These are phyloP conservation scores for Thymus quinquecostatus DNA, from an alignment of 257 asterid genomes.

Conservation along the genomic window DNA sequence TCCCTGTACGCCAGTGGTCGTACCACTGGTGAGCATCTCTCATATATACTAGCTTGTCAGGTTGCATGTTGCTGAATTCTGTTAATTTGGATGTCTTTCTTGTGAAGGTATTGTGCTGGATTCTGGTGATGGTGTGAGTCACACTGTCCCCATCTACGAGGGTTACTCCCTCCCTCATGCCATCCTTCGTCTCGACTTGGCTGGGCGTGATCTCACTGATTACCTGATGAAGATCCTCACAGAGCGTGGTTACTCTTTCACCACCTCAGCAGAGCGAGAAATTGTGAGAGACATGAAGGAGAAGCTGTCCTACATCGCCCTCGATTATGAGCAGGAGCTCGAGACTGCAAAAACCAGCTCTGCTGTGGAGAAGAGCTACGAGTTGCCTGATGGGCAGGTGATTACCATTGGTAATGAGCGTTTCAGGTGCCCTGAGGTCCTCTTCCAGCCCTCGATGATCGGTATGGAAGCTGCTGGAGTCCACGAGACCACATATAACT, in stretches of 20 bases:
- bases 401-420: conserved; percentile 54
- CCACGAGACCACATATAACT: conserved; percentile 53
- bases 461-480: conserved; percentile 60
- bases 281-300: conserved; percentile 60
- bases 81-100: background rate
- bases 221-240: conserved; percentile 56
- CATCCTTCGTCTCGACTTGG: conserved; percentile 60
- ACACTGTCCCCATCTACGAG: conserved; percentile 60
- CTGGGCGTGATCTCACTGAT: conserved; percentile 61
- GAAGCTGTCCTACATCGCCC: conserved; percentile 53
- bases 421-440: conserved; percentile 56
- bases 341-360: conserved; percentile 53
- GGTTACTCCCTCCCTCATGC: conserved; percentile 62
- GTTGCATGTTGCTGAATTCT: too few relatives aligned
- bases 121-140: conserved; percentile 64
- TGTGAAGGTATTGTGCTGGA: conserved; percentile 56
- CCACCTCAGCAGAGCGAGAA: conserved; percentile 62
- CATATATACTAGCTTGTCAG: too few relatives aligned
- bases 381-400: conserved; percentile 59
- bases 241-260: conserved; percentile 61
- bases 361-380: conserved; percentile 52
- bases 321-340: conserved; percentile 60
- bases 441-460: conserved; percentile 51
- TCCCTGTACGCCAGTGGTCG: conserved; percentile 96
- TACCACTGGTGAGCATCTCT: conserved; percentile 70